Evolutionary conservation across 352 stramenopile species (phyloP).

Genomic region (Globisporangium cylindrosporum): DNA sequence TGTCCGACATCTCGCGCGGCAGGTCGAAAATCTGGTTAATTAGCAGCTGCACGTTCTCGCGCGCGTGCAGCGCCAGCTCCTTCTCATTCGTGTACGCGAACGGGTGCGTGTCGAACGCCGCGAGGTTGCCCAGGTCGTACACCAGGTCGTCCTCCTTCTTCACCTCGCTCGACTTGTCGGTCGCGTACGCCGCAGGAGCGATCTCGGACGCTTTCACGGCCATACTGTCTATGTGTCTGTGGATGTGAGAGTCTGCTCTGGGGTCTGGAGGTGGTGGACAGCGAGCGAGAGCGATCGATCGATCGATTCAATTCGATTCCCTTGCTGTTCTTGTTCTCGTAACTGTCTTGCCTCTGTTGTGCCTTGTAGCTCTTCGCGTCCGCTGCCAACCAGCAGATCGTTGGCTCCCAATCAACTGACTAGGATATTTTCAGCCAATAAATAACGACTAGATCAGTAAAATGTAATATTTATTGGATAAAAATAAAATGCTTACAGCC

Average conservation of each 20-base stretch:
- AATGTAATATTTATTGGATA: neutral
- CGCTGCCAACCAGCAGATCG: conserved; percentile 9
- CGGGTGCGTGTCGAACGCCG: conserved; percentile 87
- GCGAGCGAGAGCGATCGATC: neutral
- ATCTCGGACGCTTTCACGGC: conserved; percentile 83
- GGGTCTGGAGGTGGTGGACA: conserved; percentile 10
- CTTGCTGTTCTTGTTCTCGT: neutral
- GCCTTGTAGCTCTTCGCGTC: conserved; percentile 6
- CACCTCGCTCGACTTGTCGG: conserved; percentile 57
- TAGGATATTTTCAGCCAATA: neutral
- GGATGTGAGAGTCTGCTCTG: neutral
- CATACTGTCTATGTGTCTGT: conserved; percentile 27
- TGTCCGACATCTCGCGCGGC: conserved; percentile 91
- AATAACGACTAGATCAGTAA: neutral
- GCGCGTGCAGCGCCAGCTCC: conserved; percentile 86
- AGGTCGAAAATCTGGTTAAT: conserved; percentile 92
- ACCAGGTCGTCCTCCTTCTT: conserved; percentile 80
- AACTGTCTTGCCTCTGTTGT: neutral
- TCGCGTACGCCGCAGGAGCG: conserved; percentile 68
- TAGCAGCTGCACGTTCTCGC: conserved; percentile 93
- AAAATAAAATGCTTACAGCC: neutral
- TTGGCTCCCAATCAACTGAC: conserved; percentile 6
- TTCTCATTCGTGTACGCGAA: conserved; percentile 85
- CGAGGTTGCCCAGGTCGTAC: conserved; percentile 90
- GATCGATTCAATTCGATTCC: neutral